A percentile compares a stretch with the other conserved stretches of the same genome.
These are phyloP conservation scores for Hypoxylon subgilvum DNA, from an alignment of 495 filamentous ascomycete genomes.

Conservation along the genomic window DNA sequence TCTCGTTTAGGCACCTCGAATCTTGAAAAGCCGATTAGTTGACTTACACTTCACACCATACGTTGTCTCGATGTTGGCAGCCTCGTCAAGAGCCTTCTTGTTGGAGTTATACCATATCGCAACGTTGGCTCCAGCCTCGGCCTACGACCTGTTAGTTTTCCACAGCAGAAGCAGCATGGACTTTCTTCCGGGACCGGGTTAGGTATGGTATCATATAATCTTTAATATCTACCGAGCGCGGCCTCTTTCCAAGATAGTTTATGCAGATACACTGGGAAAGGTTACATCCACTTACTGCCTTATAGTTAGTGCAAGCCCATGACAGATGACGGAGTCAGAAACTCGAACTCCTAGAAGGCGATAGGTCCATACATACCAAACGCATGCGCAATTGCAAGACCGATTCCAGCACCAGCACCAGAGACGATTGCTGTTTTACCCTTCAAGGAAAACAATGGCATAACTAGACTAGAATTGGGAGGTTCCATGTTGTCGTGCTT, in stretches of 20 bases:
- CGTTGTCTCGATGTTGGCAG: conserved; percentile 71
- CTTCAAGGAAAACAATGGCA: conserved; percentile 83
- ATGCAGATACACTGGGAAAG: background rate
- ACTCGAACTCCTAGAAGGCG: background rate
- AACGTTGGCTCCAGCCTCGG: conserved; percentile 86
- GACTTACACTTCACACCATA: conserved; percentile 80
- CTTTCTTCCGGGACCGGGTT: conserved; percentile 35
- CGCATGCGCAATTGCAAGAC: conserved; percentile 74
- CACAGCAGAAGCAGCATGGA: too few species aligned
- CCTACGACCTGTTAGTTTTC: conserved; percentile 42
- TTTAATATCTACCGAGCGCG: background rate
- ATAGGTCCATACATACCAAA: conserved; percentile 28
- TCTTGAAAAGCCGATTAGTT: background rate
- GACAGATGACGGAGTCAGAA: background rate
- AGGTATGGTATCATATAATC: background rate
- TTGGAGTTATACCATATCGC: conserved; percentile 88
- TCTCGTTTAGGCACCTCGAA: conserved; percentile 5
- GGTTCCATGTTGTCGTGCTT: conserved; percentile 64
- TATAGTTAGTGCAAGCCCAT: conserved; percentile 6
- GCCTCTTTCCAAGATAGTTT: background rate
- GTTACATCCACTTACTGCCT: conserved; percentile 21
- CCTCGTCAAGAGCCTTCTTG: conserved; percentile 70
- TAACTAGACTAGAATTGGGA: conserved; percentile 65
- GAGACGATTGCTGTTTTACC: conserved; percentile 85
- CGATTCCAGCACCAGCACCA: conserved; percentile 83